Base-by-base conservation (phyloP, 441 rosid species). In the Viola pubescens region DNA sequence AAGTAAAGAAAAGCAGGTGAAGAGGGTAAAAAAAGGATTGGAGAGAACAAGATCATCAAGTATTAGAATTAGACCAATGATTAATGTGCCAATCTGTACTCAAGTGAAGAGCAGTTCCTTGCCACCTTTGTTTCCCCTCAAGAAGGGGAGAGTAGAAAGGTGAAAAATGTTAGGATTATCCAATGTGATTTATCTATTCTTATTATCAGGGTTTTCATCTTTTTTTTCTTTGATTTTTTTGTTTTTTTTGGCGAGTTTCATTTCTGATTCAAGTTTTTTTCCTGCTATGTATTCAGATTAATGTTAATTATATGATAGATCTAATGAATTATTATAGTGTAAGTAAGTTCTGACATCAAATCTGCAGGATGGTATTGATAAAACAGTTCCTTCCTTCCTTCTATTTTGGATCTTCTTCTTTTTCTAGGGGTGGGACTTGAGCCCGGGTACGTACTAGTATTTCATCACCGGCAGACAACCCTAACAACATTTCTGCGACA, bases 41-140 rank as follows among this genome's bases (percentile, higher is more conserved):
- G 96, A 91, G 75, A 83, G 98, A 60, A 88, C 91, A 26, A 83
- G 98, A 79, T 85, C 96, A 38, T 82, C 83, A 10, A 87, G 83
- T 41, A 77, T 83, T 42, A 75, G 96, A 75, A 88, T 91, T 51
- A 81, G 98, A 64, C 98, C 98, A 2, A 83, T 88, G 91, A 70
- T 91, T 48, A 86, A 83, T 65, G 91, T 91, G 50, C 95, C 98
- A 45, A 84, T 87, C 60, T 91, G 94, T 70, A 77, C 89, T 16
- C 89, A 79, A 3, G 52, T 76, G 59, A 86, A 80, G 79, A 85
- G 73, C 68, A 68, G 68, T 65, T 66, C 81, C 8, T 72, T 89
- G 74, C 94, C 91, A 47, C 94, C 95, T 62, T 67, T 88, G 70
- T 87, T 90, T 69, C 91, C 94, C 0, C 66, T 74, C 3, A 80